These are phyloP conservation scores for Ustilago esculenta DNA, from an alignment of 1,284 basidiomycete genomes.

Conservation along the genomic window DNA sequence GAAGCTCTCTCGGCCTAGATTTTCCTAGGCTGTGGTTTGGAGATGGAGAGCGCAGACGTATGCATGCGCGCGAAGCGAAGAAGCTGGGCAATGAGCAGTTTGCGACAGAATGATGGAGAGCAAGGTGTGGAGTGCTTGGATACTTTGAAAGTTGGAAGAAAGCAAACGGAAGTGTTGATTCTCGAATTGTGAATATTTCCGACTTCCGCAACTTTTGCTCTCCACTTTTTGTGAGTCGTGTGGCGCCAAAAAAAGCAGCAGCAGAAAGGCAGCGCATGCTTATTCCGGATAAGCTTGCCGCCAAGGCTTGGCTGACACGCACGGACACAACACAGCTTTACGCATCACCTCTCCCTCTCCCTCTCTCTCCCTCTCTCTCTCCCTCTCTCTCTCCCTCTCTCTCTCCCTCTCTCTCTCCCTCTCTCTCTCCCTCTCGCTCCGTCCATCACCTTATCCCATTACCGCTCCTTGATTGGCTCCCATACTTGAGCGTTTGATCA, in stretches of 20 bases:
- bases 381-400: not conserved
- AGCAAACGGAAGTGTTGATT: not conserved
- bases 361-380: not conserved
- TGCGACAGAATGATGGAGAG: too few species aligned
- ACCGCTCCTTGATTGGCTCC: too few species aligned
- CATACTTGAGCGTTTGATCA: not conserved
- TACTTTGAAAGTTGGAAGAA: constrained; percentile 1
- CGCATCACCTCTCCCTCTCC: not conserved
- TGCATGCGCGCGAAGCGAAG: too few species aligned
- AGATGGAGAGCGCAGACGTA: too few species aligned
- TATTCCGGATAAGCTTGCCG: constrained; percentile 1
- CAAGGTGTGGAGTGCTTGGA: not conserved
- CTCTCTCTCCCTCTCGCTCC: not conserved
- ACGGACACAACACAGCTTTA: constrained; percentile 10
- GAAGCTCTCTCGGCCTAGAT: too few species aligned
- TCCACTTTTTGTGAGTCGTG: constrained; percentile 4
- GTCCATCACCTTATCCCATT: not conserved
- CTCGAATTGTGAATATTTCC: too few species aligned
- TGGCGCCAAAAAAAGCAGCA: not conserved
- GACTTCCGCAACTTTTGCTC: constrained; percentile 12
- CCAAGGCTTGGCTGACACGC: not conserved
- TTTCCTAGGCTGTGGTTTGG: too few species aligned
- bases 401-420: not conserved
- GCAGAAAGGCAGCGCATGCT: not conserved
- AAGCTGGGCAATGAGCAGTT: too few species aligned